These are phyloP conservation scores for Cutaneotrichosporon cyanovorans DNA, from an alignment of 1,284 basidiomycete species.

Conservation along the genomic window DNA sequence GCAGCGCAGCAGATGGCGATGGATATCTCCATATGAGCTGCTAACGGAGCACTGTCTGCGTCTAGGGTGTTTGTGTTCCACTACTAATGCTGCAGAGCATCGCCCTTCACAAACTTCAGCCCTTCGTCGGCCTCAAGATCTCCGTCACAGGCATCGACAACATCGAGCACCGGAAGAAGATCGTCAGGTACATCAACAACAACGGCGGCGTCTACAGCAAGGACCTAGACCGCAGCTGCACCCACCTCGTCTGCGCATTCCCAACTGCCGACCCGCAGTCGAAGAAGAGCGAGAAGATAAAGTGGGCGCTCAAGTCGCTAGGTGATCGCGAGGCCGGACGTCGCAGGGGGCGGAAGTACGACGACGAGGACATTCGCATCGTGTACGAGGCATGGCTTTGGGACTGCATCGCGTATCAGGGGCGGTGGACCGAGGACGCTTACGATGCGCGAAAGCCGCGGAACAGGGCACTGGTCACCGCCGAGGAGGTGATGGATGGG, in stretches of 20 bases:
- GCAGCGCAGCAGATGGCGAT: no score
- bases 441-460: slow-evolving; percentile 39
- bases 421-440: slow-evolving; percentile 38
- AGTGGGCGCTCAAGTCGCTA: slow-evolving; percentile 36
- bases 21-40: no score
- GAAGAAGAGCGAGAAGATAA: slow-evolving; percentile 37
- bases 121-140: slow-evolving; percentile 35
- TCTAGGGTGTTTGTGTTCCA: no score
- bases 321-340: slow-evolving; percentile 22
- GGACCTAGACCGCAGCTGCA: slow-evolving; percentile 39
- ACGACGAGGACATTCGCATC: slow-evolving; percentile 32
- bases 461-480: slow-evolving; percentile 18
- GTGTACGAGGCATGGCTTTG: slow-evolving; percentile 46
- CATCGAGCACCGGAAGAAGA: slow-evolving; percentile 36
- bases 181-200: slow-evolving; percentile 29
- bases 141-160: slow-evolving; percentile 37
- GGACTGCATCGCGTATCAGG: slow-evolving; percentile 42
- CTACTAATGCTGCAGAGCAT: no score
- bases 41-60: no score
- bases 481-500: slow-evolving; percentile 31
- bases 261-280: slow-evolving; percentile 27
- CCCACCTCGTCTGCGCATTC: slow-evolving; percentile 39
- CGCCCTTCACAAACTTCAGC: slow-evolving; percentile 23
- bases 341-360: slow-evolving; percentile 25
- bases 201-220: slow-evolving; percentile 40